Conservation (phyloP, 192 early-diverging fungal genomes). For the Geosiphon pyriformis region DNA sequence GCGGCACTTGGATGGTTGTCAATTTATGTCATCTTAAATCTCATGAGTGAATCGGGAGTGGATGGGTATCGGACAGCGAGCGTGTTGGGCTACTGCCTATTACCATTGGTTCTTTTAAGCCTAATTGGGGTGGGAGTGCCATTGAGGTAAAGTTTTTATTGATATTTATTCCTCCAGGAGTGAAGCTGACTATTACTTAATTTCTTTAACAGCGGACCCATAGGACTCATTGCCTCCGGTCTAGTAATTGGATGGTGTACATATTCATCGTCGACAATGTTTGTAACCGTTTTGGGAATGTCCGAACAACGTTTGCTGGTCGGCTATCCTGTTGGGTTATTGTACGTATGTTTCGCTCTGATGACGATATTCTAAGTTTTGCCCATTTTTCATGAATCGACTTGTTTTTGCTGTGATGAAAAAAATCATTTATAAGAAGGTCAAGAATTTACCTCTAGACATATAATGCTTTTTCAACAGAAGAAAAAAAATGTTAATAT, state of each 20-base stretch:
- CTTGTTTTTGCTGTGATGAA: too few relatives aligned
- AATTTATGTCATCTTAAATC: slow-evolving; percentile 84
- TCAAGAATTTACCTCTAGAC: too few relatives aligned
- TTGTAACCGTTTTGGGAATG: slow-evolving; percentile 87
- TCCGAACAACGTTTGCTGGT: slow-evolving; percentile 89
- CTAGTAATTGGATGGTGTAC: slow-evolving; percentile 92
- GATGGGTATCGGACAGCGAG: slow-evolving; percentile 83
- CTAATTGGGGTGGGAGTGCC: slow-evolving; percentile 63
- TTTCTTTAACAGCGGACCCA: slow-evolving; percentile 35
- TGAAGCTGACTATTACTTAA: neutral
- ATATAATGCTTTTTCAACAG: too few relatives aligned
- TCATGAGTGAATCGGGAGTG: slow-evolving; percentile 90
- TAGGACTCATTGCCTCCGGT: slow-evolving; percentile 58
- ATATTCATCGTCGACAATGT: slow-evolving; percentile 88
- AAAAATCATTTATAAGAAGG: too few relatives aligned
- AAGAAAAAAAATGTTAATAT: too few relatives aligned
- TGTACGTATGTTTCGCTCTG: slow-evolving; percentile 91
- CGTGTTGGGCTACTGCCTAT: slow-evolving; percentile 94
- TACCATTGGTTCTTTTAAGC: slow-evolving; percentile 91
- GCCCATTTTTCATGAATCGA: too few relatives aligned
- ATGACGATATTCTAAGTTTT: slow-evolving; percentile 86
- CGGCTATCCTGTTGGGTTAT: slow-evolving; percentile 87
- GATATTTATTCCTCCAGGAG: neutral
- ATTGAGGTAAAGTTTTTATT: slow-evolving; percentile 49
- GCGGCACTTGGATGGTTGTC: slow-evolving; percentile 80